Evolutionary conservation across 2,329 filamentous ascomycete genomes (phyloP), one percentile per base, ranked within the genome.

Genomic region (Fusarium neocosmosporiellum): DNA sequence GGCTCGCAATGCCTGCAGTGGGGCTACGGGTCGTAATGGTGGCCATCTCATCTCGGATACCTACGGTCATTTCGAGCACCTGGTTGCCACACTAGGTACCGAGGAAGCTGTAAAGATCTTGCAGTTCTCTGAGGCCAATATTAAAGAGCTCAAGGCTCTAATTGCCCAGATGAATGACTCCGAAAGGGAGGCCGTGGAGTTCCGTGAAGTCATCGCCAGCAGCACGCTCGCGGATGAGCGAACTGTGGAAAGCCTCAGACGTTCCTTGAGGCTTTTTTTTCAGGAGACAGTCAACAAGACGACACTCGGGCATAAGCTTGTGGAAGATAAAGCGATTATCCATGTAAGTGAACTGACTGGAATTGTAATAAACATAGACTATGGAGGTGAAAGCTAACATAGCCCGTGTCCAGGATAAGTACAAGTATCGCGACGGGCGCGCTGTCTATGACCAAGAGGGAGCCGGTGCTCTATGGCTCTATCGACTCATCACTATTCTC

Each of bases 401-500:
- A 24, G 14, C 24, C 41, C 14, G 41, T 46, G 13, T 14, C 13
- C 5, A 63, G 39, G 57, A 69, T 22, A 67, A 59, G 34, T 39
- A 57, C 10, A 46, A 46, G 11, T 31, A 59, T 24, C 72, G 67
- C 55, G 41, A 61, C 41, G 70, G 54, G 11, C 37, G 67, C 4
- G 65, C 27, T 7, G 83, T 84, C 0, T 83, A 80, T 6, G 75
- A 85, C n/a, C 78, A 78, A 2, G 83, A 84, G 55, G 64, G 70
- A 1, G 84, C 84, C 1, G 86, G 83, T 6, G 84, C 84, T 13
- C 76, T 88, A 5, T 87, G 84, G 82, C 84, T 86, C 0, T 88
- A 86, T 66, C 78, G 84, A 10, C 79, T 88, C 13, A 81, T 87
- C 1, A 83, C 82, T 13, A 76, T 78, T 2, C 69, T 86, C 27